phyloP scores from a whole-genome alignment of 2,329 filamentous ascomycete species.

The Amylocarpus encephaloides region DNA sequence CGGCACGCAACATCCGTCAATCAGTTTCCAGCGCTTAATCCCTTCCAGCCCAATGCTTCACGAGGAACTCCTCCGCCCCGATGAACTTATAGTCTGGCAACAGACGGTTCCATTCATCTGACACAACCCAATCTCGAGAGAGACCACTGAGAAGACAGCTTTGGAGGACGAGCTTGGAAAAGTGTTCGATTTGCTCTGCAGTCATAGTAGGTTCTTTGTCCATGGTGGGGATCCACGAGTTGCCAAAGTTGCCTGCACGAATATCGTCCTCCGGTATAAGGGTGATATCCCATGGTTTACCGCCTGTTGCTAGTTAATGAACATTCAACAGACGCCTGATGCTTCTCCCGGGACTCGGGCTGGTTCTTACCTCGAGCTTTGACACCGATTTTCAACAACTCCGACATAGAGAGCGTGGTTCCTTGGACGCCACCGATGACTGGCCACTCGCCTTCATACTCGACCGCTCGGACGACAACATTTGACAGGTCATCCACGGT shows the following conservation, averaged over 20 bases:
- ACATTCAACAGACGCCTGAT: slow-evolving; percentile 19
- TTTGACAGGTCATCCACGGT: slow-evolving; percentile 33
- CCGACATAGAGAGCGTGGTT: slow-evolving; percentile 24
- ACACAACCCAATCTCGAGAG: slow-evolving; percentile 21
- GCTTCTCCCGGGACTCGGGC: background rate
- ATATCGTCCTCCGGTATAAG: slow-evolving; percentile 14
- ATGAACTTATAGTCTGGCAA: slow-evolving; percentile 33
- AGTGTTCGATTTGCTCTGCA: slow-evolving; percentile 21
- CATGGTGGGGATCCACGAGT: slow-evolving; percentile 31
- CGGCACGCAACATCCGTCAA: no score
- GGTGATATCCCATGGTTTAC: slow-evolving; percentile 13
- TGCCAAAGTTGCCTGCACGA: slow-evolving; percentile 8
- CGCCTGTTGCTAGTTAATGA: slow-evolving; percentile 2
- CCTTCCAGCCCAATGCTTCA: slow-evolving; percentile 35
- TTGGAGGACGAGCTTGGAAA: slow-evolving; percentile 27
- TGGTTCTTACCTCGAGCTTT: no score
- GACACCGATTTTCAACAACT: slow-evolving; percentile 24
- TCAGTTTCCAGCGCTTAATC: background rate
- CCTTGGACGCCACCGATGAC: slow-evolving; percentile 35
- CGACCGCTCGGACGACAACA: slow-evolving; percentile 34
- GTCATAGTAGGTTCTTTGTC: slow-evolving; percentile 29
- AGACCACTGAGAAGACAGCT: slow-evolving; percentile 36
- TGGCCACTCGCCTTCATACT: slow-evolving; percentile 38
- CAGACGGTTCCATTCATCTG: slow-evolving; percentile 33
- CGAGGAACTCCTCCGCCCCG: slow-evolving; percentile 24